Evolutionary conservation across 1,284 basidiomycete species (phyloP), one percentile per base, ranked within the genome.

Genomic region (Cutaneotrichosporon sp.): DNA sequence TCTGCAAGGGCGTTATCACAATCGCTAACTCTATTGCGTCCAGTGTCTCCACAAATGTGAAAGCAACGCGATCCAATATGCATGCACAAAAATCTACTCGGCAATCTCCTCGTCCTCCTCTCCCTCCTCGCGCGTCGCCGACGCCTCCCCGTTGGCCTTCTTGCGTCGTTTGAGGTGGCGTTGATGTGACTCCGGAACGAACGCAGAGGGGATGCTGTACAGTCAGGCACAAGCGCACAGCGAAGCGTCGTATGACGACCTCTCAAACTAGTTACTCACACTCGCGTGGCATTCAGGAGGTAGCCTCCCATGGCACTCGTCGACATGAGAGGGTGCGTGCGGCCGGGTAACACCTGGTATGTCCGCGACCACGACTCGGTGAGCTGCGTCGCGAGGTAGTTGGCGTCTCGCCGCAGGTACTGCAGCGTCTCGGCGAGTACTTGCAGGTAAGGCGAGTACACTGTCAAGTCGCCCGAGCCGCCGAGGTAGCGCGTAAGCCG

Each of bases 311-410:
- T 86, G 1, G 88, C 90, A 15, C 88, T 87, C 45, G 86, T 90
- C 54, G 80, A 86, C 96, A 99, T 98, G 63, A 84, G 84, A 1
- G 96, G 96, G 77, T 99, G 96, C 39, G 90, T 96, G 33, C 96
- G 81, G 14, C 94, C 94, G 21, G 94, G 94, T 17, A 99, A 79
- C 10, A 93, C 87, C 72, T 97, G 94, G 77, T 97, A 98, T 60
- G 83, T 82, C 46, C 96, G 82, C 46, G 91, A 75, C 87, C 90
- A 98, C 10, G 85, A 81, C 76, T 98, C 94, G 2, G 87, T 87
- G 14, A 98, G 77, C 18, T 82, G 84, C 9, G 91, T 85, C 26
- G 84, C 85, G 18, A 97, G 78, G 59, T 85, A 94, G 58, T 81
- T 77, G 8, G 85, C 82, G 39, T 80, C 71, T 23, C 80, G 76